These are phyloP conservation scores for Candida pseudofarinosa DNA, from an alignment of 805 yeast species.

Conservation along the genomic window DNA sequence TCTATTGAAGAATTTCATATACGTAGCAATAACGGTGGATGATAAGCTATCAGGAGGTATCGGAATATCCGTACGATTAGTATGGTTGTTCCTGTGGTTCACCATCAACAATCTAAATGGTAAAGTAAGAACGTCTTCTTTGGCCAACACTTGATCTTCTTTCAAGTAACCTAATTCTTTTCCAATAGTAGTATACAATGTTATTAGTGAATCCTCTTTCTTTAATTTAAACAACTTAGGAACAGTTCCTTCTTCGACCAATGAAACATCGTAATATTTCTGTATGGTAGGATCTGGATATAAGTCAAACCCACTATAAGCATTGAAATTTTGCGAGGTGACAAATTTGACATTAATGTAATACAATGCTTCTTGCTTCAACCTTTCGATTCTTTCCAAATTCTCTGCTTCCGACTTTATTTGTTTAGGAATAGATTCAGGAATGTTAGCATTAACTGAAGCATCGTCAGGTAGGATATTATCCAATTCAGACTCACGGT, in stretches of 20 bases:
- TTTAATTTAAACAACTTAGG: slow-evolving; percentile 51
- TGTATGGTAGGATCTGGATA: slow-evolving; percentile 55
- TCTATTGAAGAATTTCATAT: slow-evolving; percentile 41
- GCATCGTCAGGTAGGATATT: slow-evolving; percentile 58
- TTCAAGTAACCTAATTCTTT: slow-evolving; percentile 35
- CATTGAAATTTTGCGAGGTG: slow-evolving; percentile 49
- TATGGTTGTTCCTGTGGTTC: slow-evolving; percentile 64
- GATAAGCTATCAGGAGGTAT: slow-evolving; percentile 26
- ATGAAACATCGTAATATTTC: slow-evolving; percentile 45
- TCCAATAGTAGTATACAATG: slow-evolving; percentile 49
- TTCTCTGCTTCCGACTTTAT: slow-evolving; percentile 62
- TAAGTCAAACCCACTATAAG: slow-evolving; percentile 71
- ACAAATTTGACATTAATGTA: slow-evolving; percentile 51
- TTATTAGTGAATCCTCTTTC: slow-evolving; percentile 51
- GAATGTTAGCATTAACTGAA: slow-evolving; percentile 38
- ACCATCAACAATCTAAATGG: slow-evolving; percentile 61
- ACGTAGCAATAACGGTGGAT: slow-evolving; percentile 49
- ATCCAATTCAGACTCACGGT: slow-evolving; percentile 57
- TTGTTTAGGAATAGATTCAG: slow-evolving; percentile 62
- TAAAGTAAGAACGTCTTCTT: slow-evolving; percentile 6
- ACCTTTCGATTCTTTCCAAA: slow-evolving; percentile 50
- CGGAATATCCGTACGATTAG: slow-evolving; percentile 55
- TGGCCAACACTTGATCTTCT: slow-evolving; percentile 10
- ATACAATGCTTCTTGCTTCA: slow-evolving; percentile 57
- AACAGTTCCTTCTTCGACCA: slow-evolving; percentile 43